Base-by-base conservation (phyloP, 1,284 basidiomycete genomes). In the Moesziomyces sp. region DNA sequence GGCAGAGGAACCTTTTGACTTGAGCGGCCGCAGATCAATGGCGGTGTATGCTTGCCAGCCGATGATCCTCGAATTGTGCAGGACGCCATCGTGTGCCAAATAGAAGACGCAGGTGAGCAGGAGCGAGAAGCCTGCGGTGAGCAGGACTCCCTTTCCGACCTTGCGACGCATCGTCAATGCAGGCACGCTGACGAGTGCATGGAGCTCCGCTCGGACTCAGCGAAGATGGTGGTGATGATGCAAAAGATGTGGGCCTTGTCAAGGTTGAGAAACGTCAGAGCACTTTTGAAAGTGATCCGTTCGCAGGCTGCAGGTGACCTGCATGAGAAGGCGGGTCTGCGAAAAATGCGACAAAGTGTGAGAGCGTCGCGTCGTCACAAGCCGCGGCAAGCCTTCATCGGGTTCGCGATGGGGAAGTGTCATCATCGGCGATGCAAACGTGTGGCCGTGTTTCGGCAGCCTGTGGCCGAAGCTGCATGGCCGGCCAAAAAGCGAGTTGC, bases 21-120 rank as follows among this genome's bases (percentile, higher is more conserved):
- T 26, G 23, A 50, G 13, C 18, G 53, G 21, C 1, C 58, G 58
- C 7, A 70, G 51, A 10, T 64, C 60, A 33, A 71, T 59, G 11
- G 59, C 38, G n/a, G 58, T 57, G n/a, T 58, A 65, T 16, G 73
- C 73, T 52, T 76, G 74, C 74, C 74, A 76, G 24, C 74, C 74
- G 30, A 76, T 68, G 43, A 68, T 59, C 14, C 61, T 47, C 14
- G 64, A 52, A 16, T 63, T 64, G 46, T 52, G 45, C 5, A 71
- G 55, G 33, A 69, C 23, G 49, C 38, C 40, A 33, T 76, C 74
- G 56, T 72, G 74, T 5, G 68, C 64, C 18, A 76, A 56, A 43
- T 71, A 71, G 49, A 72, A 76, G 19, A 76, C 63, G 43, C 51
- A 55, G 26, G 71, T 74, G 48, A 74, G 65, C 19, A 69, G 58